These are phyloP conservation scores for Prunus mongolica DNA, from an alignment of 306 rosid species.

Conservation along the genomic window DNA sequence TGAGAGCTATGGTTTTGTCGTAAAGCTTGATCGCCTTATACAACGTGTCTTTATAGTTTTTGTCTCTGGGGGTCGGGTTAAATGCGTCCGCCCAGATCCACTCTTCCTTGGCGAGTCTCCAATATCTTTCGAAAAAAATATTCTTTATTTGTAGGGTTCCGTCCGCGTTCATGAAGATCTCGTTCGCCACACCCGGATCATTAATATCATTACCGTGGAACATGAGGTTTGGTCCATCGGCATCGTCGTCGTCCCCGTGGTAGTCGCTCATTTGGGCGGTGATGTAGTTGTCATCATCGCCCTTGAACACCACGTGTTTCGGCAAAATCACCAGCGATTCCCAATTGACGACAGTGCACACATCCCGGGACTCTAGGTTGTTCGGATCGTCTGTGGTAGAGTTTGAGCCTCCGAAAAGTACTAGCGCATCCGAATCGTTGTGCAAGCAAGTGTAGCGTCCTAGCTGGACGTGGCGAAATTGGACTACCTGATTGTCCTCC, in stretches of 20 bases:
- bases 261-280: neutral
- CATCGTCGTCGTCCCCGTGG: neutral
- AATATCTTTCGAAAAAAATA: neutral
- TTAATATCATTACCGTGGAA: neutral
- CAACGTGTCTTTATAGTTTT: neutral
- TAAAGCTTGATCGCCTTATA: neutral
- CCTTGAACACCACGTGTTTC: conserved; percentile 14
- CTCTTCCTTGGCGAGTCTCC: neutral
- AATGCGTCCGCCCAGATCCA: conserved; percentile 8
- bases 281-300: neutral
- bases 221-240: neutral
- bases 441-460: neutral
- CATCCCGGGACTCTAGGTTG: neutral
- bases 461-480: conserved; percentile 1
- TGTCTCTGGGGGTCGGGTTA: neutral
- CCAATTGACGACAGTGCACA: conserved; percentile 9
- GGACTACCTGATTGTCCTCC: neutral
- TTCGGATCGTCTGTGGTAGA: neutral
- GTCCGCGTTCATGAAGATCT: neutral
- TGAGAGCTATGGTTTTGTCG: conserved; percentile 3
- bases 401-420: neutral
- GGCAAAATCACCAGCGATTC: conserved; percentile 17
- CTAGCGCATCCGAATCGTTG: neutral
- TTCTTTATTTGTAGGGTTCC: neutral
- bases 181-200: neutral